phyloP scores from a whole-genome alignment of 805 yeast species.

The Lipomyces chichibuensis region DNA sequence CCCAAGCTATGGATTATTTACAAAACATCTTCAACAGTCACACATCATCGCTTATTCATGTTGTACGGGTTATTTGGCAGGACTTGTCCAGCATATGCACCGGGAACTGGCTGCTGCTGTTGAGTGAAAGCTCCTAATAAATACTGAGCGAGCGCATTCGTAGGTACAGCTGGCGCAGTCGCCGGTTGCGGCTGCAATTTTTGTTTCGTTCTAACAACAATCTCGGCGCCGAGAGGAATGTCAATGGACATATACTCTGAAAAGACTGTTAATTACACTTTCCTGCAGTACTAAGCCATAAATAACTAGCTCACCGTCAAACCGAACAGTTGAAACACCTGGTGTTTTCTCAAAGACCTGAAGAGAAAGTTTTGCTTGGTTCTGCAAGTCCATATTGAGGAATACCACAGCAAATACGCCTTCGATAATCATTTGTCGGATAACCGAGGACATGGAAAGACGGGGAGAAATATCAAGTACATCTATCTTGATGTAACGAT shows the following conservation, averaged over 20 bases:
- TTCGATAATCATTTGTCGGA: constrained; percentile 77
- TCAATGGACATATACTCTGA: constrained; percentile 66
- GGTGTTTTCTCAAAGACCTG: constrained; percentile 71
- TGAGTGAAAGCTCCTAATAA: constrained; percentile 45
- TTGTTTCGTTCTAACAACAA: constrained; percentile 47
- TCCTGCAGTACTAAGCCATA: neutral
- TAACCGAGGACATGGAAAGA: constrained; percentile 51
- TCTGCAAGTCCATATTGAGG: constrained; percentile 54
- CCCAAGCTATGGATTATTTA: neutral
- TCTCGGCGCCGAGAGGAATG: constrained; percentile 64
- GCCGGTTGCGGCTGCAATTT: constrained; percentile 14
- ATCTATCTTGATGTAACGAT: constrained; percentile 49
- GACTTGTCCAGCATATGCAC: neutral
- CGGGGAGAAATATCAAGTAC: constrained; percentile 51
- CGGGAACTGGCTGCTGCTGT: constrained; percentile 25
- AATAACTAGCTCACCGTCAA: constrained; percentile 55
- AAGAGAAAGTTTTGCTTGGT: constrained; percentile 57
- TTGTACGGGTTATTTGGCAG: neutral
- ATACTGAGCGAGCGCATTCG: constrained; percentile 70
- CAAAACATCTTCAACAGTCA: neutral
- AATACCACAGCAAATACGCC: constrained; percentile 75
- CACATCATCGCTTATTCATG: constrained; percentile 5
- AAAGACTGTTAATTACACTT: neutral
- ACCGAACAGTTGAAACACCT: constrained; percentile 65
- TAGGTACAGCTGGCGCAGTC: constrained; percentile 9